Evolutionary conservation across 148 eudicot genomes (phyloP).

Genomic region (Salicornia ramosissima): DNA sequence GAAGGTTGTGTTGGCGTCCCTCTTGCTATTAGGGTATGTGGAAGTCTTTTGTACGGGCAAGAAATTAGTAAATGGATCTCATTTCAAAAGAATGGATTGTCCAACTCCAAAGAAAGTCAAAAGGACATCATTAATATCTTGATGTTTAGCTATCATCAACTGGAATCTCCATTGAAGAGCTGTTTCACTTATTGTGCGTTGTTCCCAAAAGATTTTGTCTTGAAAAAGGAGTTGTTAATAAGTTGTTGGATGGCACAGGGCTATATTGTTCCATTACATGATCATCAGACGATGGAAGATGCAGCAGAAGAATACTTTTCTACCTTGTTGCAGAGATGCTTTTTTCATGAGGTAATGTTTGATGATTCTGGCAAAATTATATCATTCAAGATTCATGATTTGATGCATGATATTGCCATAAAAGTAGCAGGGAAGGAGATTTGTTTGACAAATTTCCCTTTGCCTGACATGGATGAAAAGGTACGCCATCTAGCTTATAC

Average conservation of each 20-base stretch:
- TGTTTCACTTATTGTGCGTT: constrained; percentile 1
- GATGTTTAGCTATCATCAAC: not conserved
- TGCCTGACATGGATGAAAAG: not conserved
- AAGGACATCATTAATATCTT: not conserved
- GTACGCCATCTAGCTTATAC: not conserved
- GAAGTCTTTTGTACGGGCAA: not conserved
- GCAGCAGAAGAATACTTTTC: not conserved
- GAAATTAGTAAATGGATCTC: not conserved
- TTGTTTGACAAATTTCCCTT: not conserved
- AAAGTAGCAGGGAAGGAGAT: constrained; percentile 1
- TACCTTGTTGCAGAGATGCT: not conserved
- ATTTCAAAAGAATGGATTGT: not conserved
- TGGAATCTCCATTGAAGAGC: not conserved
- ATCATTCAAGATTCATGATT: constrained; percentile 13
- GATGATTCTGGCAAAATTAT: not conserved
- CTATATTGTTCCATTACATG: not conserved
- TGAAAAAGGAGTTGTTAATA: not conserved
- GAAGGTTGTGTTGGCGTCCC: not conserved
- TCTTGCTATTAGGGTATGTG: not conserved
- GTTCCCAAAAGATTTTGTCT: not conserved
- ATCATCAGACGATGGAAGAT: not conserved
- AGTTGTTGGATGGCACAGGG: not conserved
- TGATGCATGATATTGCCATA: constrained; percentile 11
- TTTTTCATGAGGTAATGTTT: constrained; percentile 1
- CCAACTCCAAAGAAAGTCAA: not conserved